Evolutionary conservation across 345 rosid species (phyloP).

Genomic region (Viola odorata): DNA sequence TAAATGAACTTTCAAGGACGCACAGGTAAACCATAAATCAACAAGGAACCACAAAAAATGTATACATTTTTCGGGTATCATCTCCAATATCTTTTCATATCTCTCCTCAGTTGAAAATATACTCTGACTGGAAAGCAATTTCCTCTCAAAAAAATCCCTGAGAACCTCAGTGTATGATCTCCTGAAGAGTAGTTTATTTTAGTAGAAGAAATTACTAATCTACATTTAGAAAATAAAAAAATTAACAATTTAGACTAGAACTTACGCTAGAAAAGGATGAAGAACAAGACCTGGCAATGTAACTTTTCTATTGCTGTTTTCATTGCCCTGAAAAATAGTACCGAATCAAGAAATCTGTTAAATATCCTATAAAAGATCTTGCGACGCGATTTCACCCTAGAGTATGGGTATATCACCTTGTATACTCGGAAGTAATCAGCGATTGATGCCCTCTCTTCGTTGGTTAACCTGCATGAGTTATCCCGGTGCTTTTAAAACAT

Average conservation of each 20-base stretch:
- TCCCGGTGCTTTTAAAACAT: conserved; percentile 7
- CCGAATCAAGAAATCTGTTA: conserved; percentile 8
- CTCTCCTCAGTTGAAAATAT: conserved; percentile 65
- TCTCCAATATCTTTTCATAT: conserved; percentile 75
- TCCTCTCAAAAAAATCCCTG: conserved; percentile 62
- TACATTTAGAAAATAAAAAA: not conserved
- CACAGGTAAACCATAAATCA: not conserved
- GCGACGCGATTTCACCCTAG: not conserved
- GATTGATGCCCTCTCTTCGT: conserved; percentile 88
- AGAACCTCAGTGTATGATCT: conserved; percentile 77
- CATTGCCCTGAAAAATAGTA: conserved; percentile 57
- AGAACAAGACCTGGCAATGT: conserved; percentile 61
- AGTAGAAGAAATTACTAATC: conserved; percentile 9
- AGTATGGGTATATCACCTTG: conserved; percentile 41
- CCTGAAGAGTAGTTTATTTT: conserved; percentile 38
- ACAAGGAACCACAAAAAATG: not conserved
- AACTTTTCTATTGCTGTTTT: conserved; percentile 67
- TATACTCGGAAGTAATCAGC: conserved; percentile 85
- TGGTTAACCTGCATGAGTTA: conserved; percentile 51
- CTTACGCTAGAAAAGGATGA: conserved; percentile 93
- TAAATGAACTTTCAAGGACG: conserved; percentile 5
- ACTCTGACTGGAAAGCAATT: conserved; percentile 56
- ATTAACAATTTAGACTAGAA: conserved; percentile 10
- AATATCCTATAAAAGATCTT: conserved; percentile 1
- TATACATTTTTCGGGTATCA: conserved; percentile 83